Percentiles rank a stretch among this genome's conserved stretches.
Conservation (phyloP, 2,329 filamentous ascomycete species). For the Metarhizium brunneum region DNA sequence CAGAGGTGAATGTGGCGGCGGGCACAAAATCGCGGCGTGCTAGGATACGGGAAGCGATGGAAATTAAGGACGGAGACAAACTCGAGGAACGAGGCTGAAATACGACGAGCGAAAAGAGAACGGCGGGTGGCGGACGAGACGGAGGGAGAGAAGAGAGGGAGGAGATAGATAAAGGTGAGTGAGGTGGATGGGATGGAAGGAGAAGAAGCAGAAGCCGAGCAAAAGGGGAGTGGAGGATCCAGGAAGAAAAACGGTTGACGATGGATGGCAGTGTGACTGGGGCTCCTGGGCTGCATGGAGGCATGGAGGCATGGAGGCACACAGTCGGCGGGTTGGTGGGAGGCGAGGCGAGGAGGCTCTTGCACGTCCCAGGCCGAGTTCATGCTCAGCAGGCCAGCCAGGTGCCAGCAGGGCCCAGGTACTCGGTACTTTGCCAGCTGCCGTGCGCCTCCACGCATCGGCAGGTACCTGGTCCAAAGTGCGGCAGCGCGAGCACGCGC, state of each 20-base stretch:
- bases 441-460: too few species aligned
- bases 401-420: too few species aligned
- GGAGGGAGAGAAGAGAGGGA: constrained; percentile 2
- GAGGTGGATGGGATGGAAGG: constrained; percentile 3
- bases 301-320: not conserved
- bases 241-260: constrained; percentile 10
- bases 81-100: constrained; percentile 15
- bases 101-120: constrained; percentile 2
- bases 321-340: too few species aligned
- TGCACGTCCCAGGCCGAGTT: not conserved
- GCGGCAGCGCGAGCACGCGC: too few species aligned
- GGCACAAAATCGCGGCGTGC: not conserved
- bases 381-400: too few species aligned
- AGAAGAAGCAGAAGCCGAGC: constrained; percentile 14
- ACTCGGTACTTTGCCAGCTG: too few species aligned
- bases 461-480: too few species aligned
- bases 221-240: constrained; percentile 17
- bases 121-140: constrained; percentile 1
- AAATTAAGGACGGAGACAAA: constrained; percentile 10
- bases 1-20: constrained; percentile 2
- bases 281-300: too few species aligned
- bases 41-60: constrained; percentile 1
- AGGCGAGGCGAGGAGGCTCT: not conserved
- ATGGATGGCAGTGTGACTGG: constrained; percentile 10
- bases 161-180: constrained; percentile 13